phyloP scores from a whole-genome alignment of 2,329 filamentous ascomycete genomes.

The Cercospora nicotianae region DNA sequence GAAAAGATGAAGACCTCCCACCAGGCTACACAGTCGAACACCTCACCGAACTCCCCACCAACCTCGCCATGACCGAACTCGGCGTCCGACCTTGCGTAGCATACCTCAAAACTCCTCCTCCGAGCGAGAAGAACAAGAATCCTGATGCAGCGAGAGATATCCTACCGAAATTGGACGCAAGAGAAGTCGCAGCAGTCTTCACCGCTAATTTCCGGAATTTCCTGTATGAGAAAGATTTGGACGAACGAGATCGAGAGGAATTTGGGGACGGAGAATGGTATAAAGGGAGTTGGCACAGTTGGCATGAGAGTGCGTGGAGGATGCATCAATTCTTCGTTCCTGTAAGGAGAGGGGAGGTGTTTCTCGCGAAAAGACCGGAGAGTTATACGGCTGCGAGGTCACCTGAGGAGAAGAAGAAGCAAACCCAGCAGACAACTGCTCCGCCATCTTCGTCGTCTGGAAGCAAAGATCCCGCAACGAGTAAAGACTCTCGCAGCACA shows the following conservation, averaged over 20 bases:
- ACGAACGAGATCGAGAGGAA: conserved; percentile 37
- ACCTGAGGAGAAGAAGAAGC: conserved; percentile 15
- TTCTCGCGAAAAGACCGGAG: conserved; percentile 32
- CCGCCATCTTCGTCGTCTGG: background rate
- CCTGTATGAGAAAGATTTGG: conserved; percentile 61
- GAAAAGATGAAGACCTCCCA: conserved; percentile 67
- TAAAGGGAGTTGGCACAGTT: conserved; percentile 75
- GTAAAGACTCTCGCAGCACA: conserved; percentile 15
- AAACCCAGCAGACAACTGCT: conserved; percentile 2
- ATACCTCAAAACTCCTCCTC: conserved; percentile 55
- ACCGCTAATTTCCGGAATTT: conserved; percentile 87
- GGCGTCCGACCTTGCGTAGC: conserved; percentile 54
- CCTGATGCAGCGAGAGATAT: conserved; percentile 44
- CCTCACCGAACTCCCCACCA: conserved; percentile 73
- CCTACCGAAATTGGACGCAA: conserved; percentile 73
- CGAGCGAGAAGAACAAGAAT: conserved; percentile 65
- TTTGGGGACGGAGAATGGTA: conserved; percentile 68
- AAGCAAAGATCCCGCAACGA: conserved; percentile 16
- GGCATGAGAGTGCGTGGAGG: conserved; percentile 74
- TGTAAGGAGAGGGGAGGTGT: conserved; percentile 66
- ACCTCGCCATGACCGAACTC: conserved; percentile 53
- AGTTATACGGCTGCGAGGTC: conserved; percentile 27
- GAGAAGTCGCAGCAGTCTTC: conserved; percentile 92
- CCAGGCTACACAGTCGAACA: conserved; percentile 81
- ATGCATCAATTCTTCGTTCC: conserved; percentile 94